Evolutionary conservation across 768 basidiomycete genomes (phyloP), one percentile per base, ranked within the genome.

Genomic region (Pleurotus eryngii): DNA sequence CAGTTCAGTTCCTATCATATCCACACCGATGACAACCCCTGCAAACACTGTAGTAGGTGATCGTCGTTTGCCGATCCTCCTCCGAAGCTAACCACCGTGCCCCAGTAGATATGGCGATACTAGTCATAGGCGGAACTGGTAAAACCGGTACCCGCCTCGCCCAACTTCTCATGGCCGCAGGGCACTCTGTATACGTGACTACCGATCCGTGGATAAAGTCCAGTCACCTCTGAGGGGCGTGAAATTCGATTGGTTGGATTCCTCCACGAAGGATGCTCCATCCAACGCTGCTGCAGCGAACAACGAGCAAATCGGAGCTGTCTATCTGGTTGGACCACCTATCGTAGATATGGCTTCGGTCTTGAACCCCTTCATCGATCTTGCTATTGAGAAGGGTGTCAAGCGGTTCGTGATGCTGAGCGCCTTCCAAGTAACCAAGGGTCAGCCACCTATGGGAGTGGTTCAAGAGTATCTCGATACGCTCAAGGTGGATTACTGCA

Each of bases 121-220:
- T 74, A n/a, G 58, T 74, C 60, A 70, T 64, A 49, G 74, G 73
- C 3, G 74, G 70, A n/a, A 73, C 72, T 8, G 74, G 73, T 7
- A 71, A 70, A 38, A 70, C 71, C 3, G 65, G 68, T 3, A 53
- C 59, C 1, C 63, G 59, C 15, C 64, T 72, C 3, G 68, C 73
- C 4, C 63, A 58, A 2, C 64, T 68, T 9, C 60, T 75, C 1
- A 59, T 67, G 4, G 48, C 57, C 6, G 63, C 69, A 4, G 63
- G 66, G 1, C 60, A 67, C 15, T 59, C 67, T 2, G 57, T 72
- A 14, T 56, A 75, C 38, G 43, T 74, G 35, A 61, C 74, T 9
- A 66, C 66, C 71, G 72, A 15, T 68, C 65, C 39, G 20, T 27
- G 11, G 69, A 68, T 4, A 49, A 37, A 11, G 64, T 58, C n/a